Percentiles rank a stretch among this genome's conserved stretches.
Conservation (phyloP, 2,329 filamentous ascomycete genomes). For the Penicillium sp. region DNA sequence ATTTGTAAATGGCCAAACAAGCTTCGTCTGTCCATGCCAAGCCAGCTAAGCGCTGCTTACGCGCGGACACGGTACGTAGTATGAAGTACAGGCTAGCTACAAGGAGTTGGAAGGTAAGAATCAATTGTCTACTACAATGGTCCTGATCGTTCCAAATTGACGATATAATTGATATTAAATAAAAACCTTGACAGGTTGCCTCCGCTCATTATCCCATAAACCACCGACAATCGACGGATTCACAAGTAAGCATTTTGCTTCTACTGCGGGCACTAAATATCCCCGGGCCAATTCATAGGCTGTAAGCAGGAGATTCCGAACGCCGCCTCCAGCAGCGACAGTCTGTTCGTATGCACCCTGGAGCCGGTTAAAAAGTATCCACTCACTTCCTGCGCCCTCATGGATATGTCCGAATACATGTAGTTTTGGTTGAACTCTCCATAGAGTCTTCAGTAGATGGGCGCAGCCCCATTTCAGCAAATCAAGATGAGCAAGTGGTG, state of each 20-base stretch:
- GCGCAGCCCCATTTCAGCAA: constrained; percentile 59
- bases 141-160: too few relatives aligned
- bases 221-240: constrained; percentile 24
- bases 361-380: constrained; percentile 20
- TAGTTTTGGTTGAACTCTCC: constrained; percentile 40
- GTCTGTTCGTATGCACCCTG: constrained; percentile 23
- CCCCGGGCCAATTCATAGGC: constrained; percentile 8
- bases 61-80: neutral
- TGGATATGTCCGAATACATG: constrained; percentile 26
- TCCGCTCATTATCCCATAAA: constrained; percentile 22
- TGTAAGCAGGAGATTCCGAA: constrained; percentile 21
- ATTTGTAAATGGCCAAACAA: neutral
- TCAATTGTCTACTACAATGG: too few relatives aligned
- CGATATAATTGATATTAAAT: too few relatives aligned
- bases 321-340: constrained; percentile 15
- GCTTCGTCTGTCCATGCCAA: constrained; percentile 2
- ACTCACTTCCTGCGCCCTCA: constrained; percentile 21
- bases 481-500: constrained; percentile 70
- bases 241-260: constrained; percentile 28
- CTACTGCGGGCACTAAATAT: constrained; percentile 7
- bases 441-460: constrained; percentile 68
- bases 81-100: too few relatives aligned
- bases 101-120: too few relatives aligned
- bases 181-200: constrained; percentile 15
- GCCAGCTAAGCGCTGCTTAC: constrained; percentile 4